These are phyloP conservation scores for Aspergillus proliferans DNA, from an alignment of 2,329 filamentous ascomycete genomes.

Conservation along the genomic window DNA sequence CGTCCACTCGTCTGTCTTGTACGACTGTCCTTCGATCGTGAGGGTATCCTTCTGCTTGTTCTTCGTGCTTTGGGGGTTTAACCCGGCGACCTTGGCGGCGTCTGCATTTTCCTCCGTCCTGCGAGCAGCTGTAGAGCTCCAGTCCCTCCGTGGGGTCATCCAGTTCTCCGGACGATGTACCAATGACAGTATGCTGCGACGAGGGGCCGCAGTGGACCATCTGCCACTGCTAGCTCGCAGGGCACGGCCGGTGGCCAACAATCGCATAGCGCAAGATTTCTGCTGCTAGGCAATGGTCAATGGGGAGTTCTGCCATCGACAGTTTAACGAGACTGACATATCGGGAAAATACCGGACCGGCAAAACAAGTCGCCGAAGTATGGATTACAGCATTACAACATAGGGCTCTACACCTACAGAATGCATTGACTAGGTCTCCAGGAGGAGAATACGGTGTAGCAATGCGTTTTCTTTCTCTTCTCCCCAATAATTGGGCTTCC, in stretches of 20 bases:
- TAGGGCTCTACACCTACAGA: neutral
- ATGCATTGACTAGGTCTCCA: no score
- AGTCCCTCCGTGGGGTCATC: constrained; percentile 17
- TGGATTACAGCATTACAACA: neutral
- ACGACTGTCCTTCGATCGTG: constrained; percentile 57
- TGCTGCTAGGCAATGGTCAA: no score
- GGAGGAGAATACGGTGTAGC: no score
- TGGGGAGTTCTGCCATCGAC: no score
- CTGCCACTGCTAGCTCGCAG: constrained; percentile 30
- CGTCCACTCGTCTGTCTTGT: constrained; percentile 71
- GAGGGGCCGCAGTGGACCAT: constrained; percentile 24
- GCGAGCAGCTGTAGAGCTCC: constrained; percentile 29
- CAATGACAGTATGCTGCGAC: constrained; percentile 13
- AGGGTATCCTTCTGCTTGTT: constrained; percentile 29
- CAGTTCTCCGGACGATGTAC: constrained; percentile 13
- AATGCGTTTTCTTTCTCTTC: neutral
- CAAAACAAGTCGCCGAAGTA: constrained; percentile 4
- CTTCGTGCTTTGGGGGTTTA: constrained; percentile 2
- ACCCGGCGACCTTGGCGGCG: constrained; percentile 1
- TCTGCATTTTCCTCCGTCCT: constrained; percentile 11
- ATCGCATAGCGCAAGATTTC: constrained; percentile 23
- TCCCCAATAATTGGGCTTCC: neutral
- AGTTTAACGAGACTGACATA: neutral
- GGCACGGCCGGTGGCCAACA: constrained; percentile 35
- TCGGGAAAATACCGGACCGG: constrained; percentile 1